Evolutionary conservation across 116 monocot species (phyloP).

Genomic region (Posidonia oceanica): DNA sequence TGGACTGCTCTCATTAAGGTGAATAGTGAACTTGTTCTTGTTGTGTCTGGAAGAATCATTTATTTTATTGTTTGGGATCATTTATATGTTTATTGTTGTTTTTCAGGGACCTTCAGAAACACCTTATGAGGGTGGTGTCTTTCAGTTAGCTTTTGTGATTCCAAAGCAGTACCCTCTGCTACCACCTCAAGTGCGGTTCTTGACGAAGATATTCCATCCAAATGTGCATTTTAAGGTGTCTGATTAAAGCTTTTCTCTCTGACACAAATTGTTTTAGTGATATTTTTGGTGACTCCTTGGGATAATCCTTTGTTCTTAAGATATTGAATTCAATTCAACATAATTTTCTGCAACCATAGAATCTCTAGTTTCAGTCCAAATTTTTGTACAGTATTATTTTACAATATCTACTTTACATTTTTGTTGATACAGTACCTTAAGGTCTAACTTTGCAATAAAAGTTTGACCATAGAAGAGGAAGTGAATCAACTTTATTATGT

Average conservation of each 20-base stretch:
- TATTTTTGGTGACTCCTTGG: no score
- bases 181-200: slow-evolving; percentile 97
- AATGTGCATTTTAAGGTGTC: slow-evolving; percentile 99
- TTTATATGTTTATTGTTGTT: slow-evolving; percentile 6
- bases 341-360: no score
- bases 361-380: no score
- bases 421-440: no score
- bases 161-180: slow-evolving; percentile 93
- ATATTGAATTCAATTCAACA: no score
- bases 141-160: slow-evolving; percentile 94
- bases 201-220: slow-evolving; percentile 99
- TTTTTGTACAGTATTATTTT: no score
- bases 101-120: slow-evolving; percentile 96
- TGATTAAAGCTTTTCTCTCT: background rate
- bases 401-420: no score
- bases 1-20: slow-evolving; percentile 99
- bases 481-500: no score
- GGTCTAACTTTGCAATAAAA: no score
- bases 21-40: background rate
- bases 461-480: no score
- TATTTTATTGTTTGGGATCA: slow-evolving; percentile 1
- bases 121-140: slow-evolving; percentile 91
- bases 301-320: no score
- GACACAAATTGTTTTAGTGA: no score
- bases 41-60: background rate